A percentile compares a stretch with the other conserved stretches of the same genome.
Conservation (phyloP, 306 rosid species). For the Macrotyloma uniflorum region DNA sequence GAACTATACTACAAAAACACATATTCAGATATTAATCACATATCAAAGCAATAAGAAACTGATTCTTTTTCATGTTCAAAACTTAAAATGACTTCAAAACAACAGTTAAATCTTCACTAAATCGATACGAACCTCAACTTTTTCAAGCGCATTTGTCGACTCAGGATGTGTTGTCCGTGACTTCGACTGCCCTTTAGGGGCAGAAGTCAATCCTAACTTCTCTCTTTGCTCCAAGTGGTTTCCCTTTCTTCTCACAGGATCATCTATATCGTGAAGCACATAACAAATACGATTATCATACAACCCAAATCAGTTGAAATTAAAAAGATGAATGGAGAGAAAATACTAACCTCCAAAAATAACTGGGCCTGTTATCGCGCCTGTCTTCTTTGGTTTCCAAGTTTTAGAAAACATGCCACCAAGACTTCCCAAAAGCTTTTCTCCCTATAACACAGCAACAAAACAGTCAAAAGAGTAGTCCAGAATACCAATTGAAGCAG, state of each 20-base stretch:
- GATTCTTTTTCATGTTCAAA: conserved; percentile 17
- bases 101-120: conserved; percentile 2
- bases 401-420: conserved; percentile 97
- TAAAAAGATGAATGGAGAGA: conserved; percentile 2
- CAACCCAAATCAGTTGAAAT: conserved; percentile 7
- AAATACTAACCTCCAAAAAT: conserved; percentile 55
- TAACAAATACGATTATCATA: background rate
- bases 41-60: background rate
- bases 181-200: conserved; percentile 55
- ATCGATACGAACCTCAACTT: conserved; percentile 76
- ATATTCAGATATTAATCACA: conserved; percentile 16
- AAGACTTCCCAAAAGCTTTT: conserved; percentile 91
- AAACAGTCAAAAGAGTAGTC: conserved; percentile 27
- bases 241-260: conserved; percentile 51
- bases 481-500: conserved; percentile 25
- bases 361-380: conserved; percentile 74
- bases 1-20: conserved; percentile 4
- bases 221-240: conserved; percentile 78
- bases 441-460: conserved; percentile 67
- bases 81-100: background rate
- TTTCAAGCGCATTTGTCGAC: conserved; percentile 63
- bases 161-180: conserved; percentile 51
- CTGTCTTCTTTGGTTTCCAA: conserved; percentile 93
- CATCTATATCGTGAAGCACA: conserved; percentile 53
- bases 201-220: conserved; percentile 76